A percentile compares a stretch with the other conserved stretches of the same genome.
These are phyloP conservation scores for Phytophthora uliginosa DNA, from an alignment of 352 stramenopile species.

Conservation along the genomic window DNA sequence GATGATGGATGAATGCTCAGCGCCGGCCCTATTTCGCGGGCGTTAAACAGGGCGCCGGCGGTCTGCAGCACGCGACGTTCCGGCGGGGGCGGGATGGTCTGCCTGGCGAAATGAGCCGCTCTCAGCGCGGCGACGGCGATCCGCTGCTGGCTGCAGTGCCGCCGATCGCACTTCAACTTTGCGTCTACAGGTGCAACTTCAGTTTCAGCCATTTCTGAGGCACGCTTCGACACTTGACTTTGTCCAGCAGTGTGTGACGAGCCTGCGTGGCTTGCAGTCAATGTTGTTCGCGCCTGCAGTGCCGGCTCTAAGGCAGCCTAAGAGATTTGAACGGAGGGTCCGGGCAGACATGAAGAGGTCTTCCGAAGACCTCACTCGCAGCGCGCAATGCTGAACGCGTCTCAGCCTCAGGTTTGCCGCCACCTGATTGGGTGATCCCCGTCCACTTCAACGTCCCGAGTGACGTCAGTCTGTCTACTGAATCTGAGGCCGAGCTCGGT, in stretches of 20 bases:
- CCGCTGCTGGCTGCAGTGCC: background rate
- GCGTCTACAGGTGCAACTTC: conserved; percentile 18
- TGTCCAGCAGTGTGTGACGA: conserved; percentile 5
- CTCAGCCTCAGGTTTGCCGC: conserved; percentile 9
- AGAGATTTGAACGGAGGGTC: conserved; percentile 8
- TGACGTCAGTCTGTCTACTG: too few relatives aligned
- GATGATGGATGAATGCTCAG: conserved; percentile 33
- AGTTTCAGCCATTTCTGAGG: conserved; percentile 24
- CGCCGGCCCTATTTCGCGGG: conserved; percentile 11
- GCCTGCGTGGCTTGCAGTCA: conserved; percentile 8
- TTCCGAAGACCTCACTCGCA: background rate
- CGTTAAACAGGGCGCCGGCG: conserved; percentile 15
- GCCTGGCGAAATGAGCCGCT: conserved; percentile 14
- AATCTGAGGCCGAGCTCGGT: too few relatives aligned
- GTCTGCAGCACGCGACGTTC: conserved; percentile 1
- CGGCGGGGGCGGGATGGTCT: conserved; percentile 6
- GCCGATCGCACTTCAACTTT: conserved; percentile 18
- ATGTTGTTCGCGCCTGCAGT: background rate
- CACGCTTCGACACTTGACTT: conserved; percentile 6
- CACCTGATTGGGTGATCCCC: background rate
- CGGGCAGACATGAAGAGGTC: conserved; percentile 25
- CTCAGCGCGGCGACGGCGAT: background rate
- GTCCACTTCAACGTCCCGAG: conserved; percentile 18
- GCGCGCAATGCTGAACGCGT: conserved; percentile 3
- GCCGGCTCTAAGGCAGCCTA: background rate